phyloP scores from a whole-genome alignment of 2,329 filamentous ascomycete species.

The Diplodia corticola region DNA sequence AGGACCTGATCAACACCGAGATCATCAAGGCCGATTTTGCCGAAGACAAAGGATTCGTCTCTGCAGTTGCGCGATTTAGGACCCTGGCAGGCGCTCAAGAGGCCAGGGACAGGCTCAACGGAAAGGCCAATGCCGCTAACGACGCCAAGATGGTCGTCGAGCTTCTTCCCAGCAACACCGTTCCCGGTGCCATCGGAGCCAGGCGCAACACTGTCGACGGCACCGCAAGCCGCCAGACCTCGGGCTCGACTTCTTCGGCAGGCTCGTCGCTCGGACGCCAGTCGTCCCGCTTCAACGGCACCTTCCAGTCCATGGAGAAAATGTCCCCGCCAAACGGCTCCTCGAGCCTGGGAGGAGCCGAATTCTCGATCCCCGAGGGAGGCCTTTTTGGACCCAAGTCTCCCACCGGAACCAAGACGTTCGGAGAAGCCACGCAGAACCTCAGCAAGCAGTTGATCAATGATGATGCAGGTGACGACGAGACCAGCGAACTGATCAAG shows the following conservation, averaged over 20 bases:
- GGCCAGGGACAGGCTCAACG: conserved; percentile 59
- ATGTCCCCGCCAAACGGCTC: conserved; percentile 61
- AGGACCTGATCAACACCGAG: conserved; percentile 61
- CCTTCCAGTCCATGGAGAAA: conserved; percentile 63
- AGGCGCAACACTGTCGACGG: conserved; percentile 59
- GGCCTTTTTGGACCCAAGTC: conserved; percentile 71
- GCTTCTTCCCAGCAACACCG: conserved; percentile 38
- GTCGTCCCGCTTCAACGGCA: conserved; percentile 61
- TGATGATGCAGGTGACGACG: conserved; percentile 68
- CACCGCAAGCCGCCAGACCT: conserved; percentile 43
- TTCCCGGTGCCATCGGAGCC: conserved; percentile 42
- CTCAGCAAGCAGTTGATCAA: conserved; percentile 71
- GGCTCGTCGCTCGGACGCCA: conserved; percentile 51
- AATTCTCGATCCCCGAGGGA: conserved; percentile 60
- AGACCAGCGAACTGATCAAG: conserved; percentile 70
- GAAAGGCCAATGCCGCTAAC: conserved; percentile 62
- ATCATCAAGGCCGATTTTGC: conserved; percentile 55
- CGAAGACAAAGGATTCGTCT: conserved; percentile 58
- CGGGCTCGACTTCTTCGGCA: conserved; percentile 50
- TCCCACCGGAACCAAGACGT: conserved; percentile 65
- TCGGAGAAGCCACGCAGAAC: conserved; percentile 54
- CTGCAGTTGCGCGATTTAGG: conserved; percentile 61
- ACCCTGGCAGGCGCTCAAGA: conserved; percentile 59
- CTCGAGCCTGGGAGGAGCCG: conserved; percentile 55
- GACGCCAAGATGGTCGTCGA: conserved; percentile 62